Evolutionary conservation across 768 basidiomycete species (phyloP).

Genomic region (Mycena floridula): DNA sequence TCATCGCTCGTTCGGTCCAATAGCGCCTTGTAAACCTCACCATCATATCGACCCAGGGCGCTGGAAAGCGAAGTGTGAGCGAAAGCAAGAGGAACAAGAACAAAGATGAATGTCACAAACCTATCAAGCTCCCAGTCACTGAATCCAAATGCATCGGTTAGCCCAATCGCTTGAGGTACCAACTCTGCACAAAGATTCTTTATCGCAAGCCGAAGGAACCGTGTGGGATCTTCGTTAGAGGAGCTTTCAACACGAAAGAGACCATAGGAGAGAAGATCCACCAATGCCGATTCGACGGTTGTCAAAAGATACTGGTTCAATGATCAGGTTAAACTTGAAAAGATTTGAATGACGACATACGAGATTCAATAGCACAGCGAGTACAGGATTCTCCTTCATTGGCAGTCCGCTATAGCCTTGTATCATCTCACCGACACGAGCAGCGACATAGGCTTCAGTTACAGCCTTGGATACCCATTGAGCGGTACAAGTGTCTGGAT

Average conservation of each 20-base stretch:
- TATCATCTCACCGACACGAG: slow-evolving; percentile 45
- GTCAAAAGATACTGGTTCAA: slow-evolving; percentile 53
- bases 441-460: slow-evolving; percentile 64
- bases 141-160: slow-evolving; percentile 71
- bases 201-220: slow-evolving; percentile 44
- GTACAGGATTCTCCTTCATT: slow-evolving; percentile 16
- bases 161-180: slow-evolving; percentile 57
- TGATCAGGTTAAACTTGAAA: not conserved
- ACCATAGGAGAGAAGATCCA: slow-evolving; percentile 54
- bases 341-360: slow-evolving; percentile 22
- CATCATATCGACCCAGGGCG: slow-evolving; percentile 57
- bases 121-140: slow-evolving; percentile 72
- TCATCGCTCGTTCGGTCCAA: slow-evolving; percentile 54
- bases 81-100: not conserved
- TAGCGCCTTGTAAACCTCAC: slow-evolving; percentile 62
- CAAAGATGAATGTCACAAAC: slow-evolving; percentile 20
- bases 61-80: slow-evolving; percentile 21
- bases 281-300: slow-evolving; percentile 46
- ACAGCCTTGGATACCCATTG: slow-evolving; percentile 58
- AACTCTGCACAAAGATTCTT: slow-evolving; percentile 41
- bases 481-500: slow-evolving; percentile 49
- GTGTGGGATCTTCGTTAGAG: slow-evolving; percentile 33
- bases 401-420: slow-evolving; percentile 17
- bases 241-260: slow-evolving; percentile 23
- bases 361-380: slow-evolving; percentile 35